phyloP scores from a whole-genome alignment of 2,329 filamentous ascomycete genomes.

The Colletotrichum sp. region DNA sequence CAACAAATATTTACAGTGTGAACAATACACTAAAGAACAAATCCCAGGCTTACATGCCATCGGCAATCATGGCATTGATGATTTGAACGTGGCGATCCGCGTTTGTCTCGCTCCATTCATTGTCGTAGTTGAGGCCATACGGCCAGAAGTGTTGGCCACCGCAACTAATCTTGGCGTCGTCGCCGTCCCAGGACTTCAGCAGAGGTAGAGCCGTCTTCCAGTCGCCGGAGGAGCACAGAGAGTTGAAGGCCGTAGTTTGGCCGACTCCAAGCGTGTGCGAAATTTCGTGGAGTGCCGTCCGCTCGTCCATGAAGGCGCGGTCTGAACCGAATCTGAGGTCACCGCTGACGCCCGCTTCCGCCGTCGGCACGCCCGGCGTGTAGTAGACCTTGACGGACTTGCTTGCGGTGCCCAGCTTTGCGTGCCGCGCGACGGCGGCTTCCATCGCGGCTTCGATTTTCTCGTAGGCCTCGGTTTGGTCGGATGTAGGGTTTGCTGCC shows the following conservation, averaged over 20 bases:
- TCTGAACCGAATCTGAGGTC: constrained; percentile 52
- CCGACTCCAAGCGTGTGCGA: constrained; percentile 53
- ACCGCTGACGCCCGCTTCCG: constrained; percentile 51
- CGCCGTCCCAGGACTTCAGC: constrained; percentile 46
- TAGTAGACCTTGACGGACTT: constrained; percentile 47
- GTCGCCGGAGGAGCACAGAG: constrained; percentile 41
- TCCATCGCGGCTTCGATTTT: constrained; percentile 48
- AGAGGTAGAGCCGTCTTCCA: constrained; percentile 46
- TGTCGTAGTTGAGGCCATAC: constrained; percentile 48
- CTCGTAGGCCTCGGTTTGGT: constrained; percentile 48
- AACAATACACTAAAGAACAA: neutral
- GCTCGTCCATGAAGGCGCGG: constrained; percentile 52
- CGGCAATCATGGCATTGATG: constrained; percentile 49
- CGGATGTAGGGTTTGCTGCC: constrained; percentile 41
- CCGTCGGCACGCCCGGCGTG: constrained; percentile 47
- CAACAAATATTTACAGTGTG: neutral
- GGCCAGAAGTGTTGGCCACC: constrained; percentile 46
- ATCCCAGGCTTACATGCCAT: constrained; percentile 33
- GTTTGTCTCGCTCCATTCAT: constrained; percentile 50
- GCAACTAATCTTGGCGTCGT: constrained; percentile 39
- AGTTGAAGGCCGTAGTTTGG: constrained; percentile 44
- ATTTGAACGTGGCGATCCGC: constrained; percentile 46
- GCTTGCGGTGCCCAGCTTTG: constrained; percentile 34
- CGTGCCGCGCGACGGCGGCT: constrained; percentile 45
- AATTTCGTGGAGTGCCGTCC: constrained; percentile 54